Base-by-base conservation (phyloP, 768 basidiomycete species). In the Suillus decipiens region DNA sequence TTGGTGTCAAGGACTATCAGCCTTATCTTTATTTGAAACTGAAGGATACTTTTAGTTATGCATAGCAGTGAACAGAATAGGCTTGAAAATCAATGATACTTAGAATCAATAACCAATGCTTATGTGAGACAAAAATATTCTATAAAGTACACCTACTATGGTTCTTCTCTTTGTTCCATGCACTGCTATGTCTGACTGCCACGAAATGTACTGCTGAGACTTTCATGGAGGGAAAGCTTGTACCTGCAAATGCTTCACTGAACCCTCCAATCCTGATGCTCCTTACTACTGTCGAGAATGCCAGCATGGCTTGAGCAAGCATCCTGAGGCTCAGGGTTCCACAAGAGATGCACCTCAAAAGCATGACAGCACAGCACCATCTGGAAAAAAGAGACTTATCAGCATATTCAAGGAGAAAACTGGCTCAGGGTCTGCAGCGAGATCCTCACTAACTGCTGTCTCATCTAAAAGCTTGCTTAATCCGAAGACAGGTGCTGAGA, bases 1-100 rank as follows among this genome's bases (percentile, higher is more conserved):
- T 19, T 70, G 68, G 69, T 66, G 54, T 33, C 59, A 63, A 15
- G 69, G 63, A 2, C 53, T 69, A 6, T 47, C 31, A 47, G 53
- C 62, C n/a, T 36, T 67, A 19, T 62, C 53, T 62, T 45, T 58
- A 12, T 62, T 62, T 0, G 6, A 62, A 31, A 42, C 36, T 1
- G 31, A 36, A 33, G 12, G 41, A 19, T 62, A 48, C 47, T 48
- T 48, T 5, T 48, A 48, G 47, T 8, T 48, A 48, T 4, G 28
- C 4, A 5, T 24, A n/a, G 14, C 28, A 24, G 2, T 47, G 5
- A 47, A 47, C n/a, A 7, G 3, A 47, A 48, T 48, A 48, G 12
- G 47, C 47, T 48, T 48, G 9, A 1, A 48, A 48, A 11, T 48
- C 3, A 14, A 24, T 3, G 24, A 48, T 22, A 24, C 24, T 28